Base-by-base conservation (phyloP, 2,329 filamentous ascomycete species). In the Metarhizium guizhouense region DNA sequence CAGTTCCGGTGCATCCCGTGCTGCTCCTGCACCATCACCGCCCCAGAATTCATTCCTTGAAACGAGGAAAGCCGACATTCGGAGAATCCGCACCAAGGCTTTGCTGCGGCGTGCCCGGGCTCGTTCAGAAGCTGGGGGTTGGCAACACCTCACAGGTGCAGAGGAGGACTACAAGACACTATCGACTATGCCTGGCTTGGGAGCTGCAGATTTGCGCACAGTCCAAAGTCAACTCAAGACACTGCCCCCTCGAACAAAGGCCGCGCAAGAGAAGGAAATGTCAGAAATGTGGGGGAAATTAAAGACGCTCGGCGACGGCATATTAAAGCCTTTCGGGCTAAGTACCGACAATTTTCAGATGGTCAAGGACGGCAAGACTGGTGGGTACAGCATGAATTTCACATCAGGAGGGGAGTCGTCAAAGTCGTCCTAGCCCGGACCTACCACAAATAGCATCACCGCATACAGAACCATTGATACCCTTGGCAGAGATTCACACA, bases 221-320 rank as follows among this genome's bases (percentile, higher is more conserved):
- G 87, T 95, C 2, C 76, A 83, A 53, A 72, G 76, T 32, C 86
- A 90, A 62, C 75, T 95, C 57, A 71, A 76, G 14, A 74, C 76
- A 25, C 72, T 97, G 43, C 89, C 90, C 2, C 74, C 79, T 1
- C 78, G 80, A 59, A 80, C 90, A 52, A 88, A 93, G 60, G 81
- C 81, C 18, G 91, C 92, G 1, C 90, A 91, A 72, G 87, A 96
- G 66, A 81, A 80, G 62, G 94, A 99, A 49, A 90, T 94, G 81
- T 86, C 82, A 3, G 93, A 99, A 73, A 96, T 97, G 91, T 95
- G 96, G 91, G 89, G 87, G 18, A 96, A 97, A 74, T 73, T 99
- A 64, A 96, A 95, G 68, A 85, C 88, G 72, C 75, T 99, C 58
- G 94, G 94, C 0, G 96, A 99, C 67, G 90, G 91, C 1, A 83